A percentile compares a stretch with the other conserved stretches of the same genome.
Evolutionary conservation across 345 rosid species (phyloP).

Genomic region (Ceriops zippeliana): DNA sequence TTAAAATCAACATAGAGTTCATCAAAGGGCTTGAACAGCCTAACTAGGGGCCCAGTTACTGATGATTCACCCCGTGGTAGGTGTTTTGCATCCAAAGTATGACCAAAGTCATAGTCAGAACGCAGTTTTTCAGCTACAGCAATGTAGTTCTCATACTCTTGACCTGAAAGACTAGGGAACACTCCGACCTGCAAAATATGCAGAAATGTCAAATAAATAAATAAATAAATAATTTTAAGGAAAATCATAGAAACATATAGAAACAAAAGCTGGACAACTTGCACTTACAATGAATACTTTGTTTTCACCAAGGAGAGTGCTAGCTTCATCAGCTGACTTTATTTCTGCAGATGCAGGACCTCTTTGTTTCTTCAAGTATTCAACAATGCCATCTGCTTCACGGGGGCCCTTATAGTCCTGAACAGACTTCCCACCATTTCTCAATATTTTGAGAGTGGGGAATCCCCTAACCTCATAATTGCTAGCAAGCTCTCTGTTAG

Average conservation of each 20-base stretch:
- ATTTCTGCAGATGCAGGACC: constrained; percentile 91
- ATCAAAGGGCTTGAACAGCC: constrained; percentile 96
- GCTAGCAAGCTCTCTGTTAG: constrained; percentile 54
- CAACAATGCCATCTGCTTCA: constrained; percentile 80
- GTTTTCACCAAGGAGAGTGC: constrained; percentile 54
- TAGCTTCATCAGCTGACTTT: constrained; percentile 62
- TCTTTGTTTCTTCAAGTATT: constrained; percentile 76
- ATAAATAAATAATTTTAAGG: not conserved
- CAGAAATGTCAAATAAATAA: not conserved
- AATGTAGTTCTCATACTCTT: constrained; percentile 68
- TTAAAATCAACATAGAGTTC: constrained; percentile 73
- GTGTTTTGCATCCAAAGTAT: constrained; percentile 77
- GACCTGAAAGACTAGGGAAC: constrained; percentile 81
- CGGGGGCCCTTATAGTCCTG: constrained; percentile 98
- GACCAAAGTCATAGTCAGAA: constrained; percentile 83
- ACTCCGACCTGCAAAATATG: constrained; percentile 67
- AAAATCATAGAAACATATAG: not conserved
- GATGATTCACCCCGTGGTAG: constrained; percentile 92
- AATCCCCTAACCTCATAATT: constrained; percentile 68
- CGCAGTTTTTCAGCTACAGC: constrained; percentile 78
- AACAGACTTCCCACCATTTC: constrained; percentile 70
- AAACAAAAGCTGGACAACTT: not conserved
- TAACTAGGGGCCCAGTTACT: constrained; percentile 71
- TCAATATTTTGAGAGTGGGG: constrained; percentile 81
- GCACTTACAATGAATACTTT: constrained; percentile 65